Conservation (phyloP, 1,284 basidiomycete genomes). For the Flammula alnicola region DNA sequence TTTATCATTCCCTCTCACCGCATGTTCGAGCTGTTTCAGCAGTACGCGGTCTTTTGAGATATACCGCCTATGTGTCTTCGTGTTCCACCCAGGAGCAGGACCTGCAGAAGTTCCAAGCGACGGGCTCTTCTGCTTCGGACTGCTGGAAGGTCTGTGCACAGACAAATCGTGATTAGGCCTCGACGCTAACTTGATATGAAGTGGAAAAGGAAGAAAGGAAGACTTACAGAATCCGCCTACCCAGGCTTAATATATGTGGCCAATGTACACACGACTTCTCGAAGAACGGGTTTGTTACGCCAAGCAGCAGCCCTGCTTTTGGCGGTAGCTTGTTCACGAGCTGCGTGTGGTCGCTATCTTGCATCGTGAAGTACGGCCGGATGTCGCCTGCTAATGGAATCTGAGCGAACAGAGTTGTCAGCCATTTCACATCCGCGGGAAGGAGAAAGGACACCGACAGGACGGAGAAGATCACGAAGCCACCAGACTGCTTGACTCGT, state of each 20-base stretch:
- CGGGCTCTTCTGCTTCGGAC: slow-evolving; percentile 25
- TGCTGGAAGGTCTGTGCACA: slow-evolving; percentile 13
- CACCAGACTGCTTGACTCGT: slow-evolving; percentile 90
- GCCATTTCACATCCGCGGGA: neutral
- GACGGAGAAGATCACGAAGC: slow-evolving; percentile 87
- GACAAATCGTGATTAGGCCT: no score
- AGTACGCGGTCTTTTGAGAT: slow-evolving; percentile 84
- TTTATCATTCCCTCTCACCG: slow-evolving; percentile 51
- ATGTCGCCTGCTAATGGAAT: slow-evolving; percentile 87
- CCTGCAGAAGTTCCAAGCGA: slow-evolving; percentile 44
- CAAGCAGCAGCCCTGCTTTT: slow-evolving; percentile 82
- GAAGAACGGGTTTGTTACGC: slow-evolving; percentile 96
- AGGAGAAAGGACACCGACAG: slow-evolving; percentile 53
- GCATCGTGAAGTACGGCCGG: slow-evolving; percentile 95
- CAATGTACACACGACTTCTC: slow-evolving; percentile 88
- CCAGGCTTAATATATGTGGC: slow-evolving; percentile 85
- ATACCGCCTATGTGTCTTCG: slow-evolving; percentile 81
- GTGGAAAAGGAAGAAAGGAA: slow-evolving; percentile 1
- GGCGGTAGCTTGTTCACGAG: slow-evolving; percentile 87
- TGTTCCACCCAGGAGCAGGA: slow-evolving; percentile 73
- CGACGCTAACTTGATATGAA: no score
- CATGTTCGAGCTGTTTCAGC: slow-evolving; percentile 69
- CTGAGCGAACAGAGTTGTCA: slow-evolving; percentile 39
- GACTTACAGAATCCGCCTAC: slow-evolving; percentile 48
- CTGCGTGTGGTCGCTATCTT: slow-evolving; percentile 82